A percentile compares a stretch with the other conserved stretches of the same genome.
Evolutionary conservation across 805 yeast genomes (phyloP).

Genomic region (Suhomyces sp.): DNA sequence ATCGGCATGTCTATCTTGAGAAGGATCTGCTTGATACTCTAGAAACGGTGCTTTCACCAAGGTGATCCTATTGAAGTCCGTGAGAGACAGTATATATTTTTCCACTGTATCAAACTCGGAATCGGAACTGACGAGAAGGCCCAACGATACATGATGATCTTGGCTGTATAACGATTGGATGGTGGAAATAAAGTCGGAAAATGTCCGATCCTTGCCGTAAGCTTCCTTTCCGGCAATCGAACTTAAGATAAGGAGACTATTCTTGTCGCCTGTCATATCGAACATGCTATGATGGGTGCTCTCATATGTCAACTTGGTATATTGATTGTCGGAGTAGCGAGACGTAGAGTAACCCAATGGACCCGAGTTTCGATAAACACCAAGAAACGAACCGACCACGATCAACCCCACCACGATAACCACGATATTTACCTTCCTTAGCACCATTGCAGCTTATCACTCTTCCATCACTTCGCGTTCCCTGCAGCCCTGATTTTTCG

Average conservation of each 20-base stretch:
- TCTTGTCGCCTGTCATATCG: background rate
- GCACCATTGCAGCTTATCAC: background rate
- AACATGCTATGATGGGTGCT: background rate
- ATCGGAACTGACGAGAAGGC: conserved; percentile 30
- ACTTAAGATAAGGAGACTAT: background rate
- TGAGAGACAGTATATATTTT: conserved; percentile 14
- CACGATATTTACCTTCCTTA: background rate
- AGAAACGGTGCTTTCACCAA: conserved; percentile 34
- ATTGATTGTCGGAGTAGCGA: background rate
- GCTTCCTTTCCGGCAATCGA: conserved; percentile 7
- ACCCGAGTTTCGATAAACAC: background rate
- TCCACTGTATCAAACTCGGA: conserved; percentile 22
- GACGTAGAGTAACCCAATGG: background rate
- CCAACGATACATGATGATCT: conserved; percentile 16
- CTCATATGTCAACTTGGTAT: background rate
- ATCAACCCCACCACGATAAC: background rate
- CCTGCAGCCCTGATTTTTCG: background rate
- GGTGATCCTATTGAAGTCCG: conserved; percentile 16
- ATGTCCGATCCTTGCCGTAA: conserved; percentile 34
- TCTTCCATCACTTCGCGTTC: background rate
- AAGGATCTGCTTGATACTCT: conserved; percentile 19
- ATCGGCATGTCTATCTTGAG: conserved; percentile 23
- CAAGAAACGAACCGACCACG: background rate
- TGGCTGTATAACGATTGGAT: conserved; percentile 17
- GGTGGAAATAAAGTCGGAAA: conserved; percentile 31